A percentile compares a stretch with the other conserved stretches of the same genome.
These are phyloP conservation scores for Biancaea sappan DNA, from an alignment of 306 rosid species.

Conservation along the genomic window DNA sequence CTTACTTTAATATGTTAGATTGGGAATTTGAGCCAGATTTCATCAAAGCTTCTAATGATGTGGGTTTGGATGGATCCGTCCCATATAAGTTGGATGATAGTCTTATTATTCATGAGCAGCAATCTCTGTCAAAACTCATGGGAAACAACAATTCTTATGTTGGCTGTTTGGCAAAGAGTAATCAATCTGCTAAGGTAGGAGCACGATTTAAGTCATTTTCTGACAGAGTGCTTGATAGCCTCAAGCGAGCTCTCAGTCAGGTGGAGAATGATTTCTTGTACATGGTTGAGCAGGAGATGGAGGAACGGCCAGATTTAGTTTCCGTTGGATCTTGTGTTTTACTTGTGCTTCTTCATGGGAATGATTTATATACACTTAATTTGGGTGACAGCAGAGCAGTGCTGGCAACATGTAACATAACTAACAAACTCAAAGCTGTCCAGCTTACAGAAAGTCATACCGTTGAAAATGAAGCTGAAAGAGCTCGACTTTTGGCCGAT, in stretches of 20 bases:
- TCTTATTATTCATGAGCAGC: constrained; percentile 30
- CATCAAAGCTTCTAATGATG: constrained; percentile 33
- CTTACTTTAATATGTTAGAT: constrained; percentile 56
- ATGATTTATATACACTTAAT: constrained; percentile 83
- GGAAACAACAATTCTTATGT: constrained; percentile 25
- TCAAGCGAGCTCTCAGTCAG: constrained; percentile 76
- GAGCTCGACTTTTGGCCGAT: constrained; percentile 54
- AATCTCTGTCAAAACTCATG: constrained; percentile 31
- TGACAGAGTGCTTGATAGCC: constrained; percentile 70
- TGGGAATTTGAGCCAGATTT: constrained; percentile 63
- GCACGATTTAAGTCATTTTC: constrained; percentile 44
- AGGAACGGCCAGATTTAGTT: constrained; percentile 94
- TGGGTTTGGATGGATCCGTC: constrained; percentile 39
- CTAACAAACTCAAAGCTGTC: constrained; percentile 60
- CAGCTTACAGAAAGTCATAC: constrained; percentile 92
- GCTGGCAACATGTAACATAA: constrained; percentile 56
- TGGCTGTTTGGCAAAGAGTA: constrained; percentile 32
- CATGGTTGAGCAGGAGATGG: constrained; percentile 99
- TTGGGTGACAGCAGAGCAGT: constrained; percentile 96
- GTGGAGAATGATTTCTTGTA: constrained; percentile 86
- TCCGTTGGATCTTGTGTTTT: constrained; percentile 94
- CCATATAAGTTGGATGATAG: constrained; percentile 39
- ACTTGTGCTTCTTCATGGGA: constrained; percentile 84
- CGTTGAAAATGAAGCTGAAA: constrained; percentile 79
- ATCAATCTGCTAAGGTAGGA: constrained; percentile 39